phyloP scores from a whole-genome alignment of 768 basidiomycete genomes.

The Leucocoprinus leucothites region DNA sequence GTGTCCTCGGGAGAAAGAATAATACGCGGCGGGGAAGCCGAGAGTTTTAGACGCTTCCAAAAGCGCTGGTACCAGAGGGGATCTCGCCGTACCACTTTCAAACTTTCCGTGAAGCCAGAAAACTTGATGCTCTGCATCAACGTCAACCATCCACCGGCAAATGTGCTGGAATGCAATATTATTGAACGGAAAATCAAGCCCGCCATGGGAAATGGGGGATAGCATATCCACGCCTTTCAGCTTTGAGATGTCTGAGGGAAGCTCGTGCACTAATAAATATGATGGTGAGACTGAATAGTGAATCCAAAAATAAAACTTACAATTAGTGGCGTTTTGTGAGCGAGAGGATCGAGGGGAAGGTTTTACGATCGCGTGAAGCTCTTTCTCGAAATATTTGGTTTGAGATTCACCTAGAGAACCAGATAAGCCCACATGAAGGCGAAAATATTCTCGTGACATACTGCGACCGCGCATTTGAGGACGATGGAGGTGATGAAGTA shows the following conservation, averaged over 20 bases:
- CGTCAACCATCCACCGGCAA: conserved; percentile 3
- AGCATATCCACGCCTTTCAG: background rate
- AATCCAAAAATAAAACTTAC: background rate
- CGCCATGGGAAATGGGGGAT: background rate
- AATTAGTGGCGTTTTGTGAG: too few species aligned
- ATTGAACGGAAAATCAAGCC: background rate
- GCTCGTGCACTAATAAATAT: background rate
- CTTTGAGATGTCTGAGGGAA: background rate
- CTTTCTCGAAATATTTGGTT: background rate
- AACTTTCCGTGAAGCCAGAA: conserved; percentile 1
- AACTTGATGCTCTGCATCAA: background rate
- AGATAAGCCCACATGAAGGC: background rate
- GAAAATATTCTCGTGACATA: background rate
- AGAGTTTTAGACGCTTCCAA: background rate
- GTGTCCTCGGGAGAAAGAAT: background rate
- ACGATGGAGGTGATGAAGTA: conserved; percentile 1
- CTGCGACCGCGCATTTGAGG: background rate
- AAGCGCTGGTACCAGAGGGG: background rate
- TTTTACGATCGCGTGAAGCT: background rate
- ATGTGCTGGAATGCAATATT: background rate
- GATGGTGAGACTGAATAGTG: background rate
- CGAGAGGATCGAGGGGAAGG: background rate
- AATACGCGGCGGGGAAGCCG: conserved; percentile 1
- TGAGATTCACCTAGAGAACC: background rate
- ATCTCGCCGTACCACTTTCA: background rate